Evolutionary conservation across 352 stramenopile genomes (phyloP).

Genomic region (Phytophthora boehmeriae): DNA sequence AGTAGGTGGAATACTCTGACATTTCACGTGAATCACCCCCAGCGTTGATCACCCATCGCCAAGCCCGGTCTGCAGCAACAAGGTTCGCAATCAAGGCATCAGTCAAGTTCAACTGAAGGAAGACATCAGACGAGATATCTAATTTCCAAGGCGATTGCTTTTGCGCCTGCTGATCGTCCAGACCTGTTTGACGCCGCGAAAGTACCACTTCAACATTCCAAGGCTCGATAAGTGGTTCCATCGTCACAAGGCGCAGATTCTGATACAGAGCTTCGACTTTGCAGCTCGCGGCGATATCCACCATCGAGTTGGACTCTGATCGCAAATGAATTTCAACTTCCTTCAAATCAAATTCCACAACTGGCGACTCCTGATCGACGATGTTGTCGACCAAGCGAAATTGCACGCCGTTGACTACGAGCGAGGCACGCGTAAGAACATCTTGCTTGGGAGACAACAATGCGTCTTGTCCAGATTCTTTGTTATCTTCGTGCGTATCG

Average conservation of each 20-base stretch:
- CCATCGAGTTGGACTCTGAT: slow-evolving; percentile 37
- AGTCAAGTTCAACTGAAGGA: slow-evolving; percentile 81
- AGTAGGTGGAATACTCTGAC: slow-evolving; percentile 86
- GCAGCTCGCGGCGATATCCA: slow-evolving; percentile 46
- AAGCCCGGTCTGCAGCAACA: slow-evolving; percentile 76
- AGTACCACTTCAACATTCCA: slow-evolving; percentile 62
- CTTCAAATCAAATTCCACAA: slow-evolving; percentile 67
- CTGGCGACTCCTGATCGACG: slow-evolving; percentile 77
- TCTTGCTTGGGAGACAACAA: slow-evolving; percentile 16
- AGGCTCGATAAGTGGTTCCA: slow-evolving; percentile 84
- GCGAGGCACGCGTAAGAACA: slow-evolving; percentile 34
- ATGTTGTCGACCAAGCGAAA: slow-evolving; percentile 87
- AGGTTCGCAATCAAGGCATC: slow-evolving; percentile 83
- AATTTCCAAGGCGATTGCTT: slow-evolving; percentile 52
- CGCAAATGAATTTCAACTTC: slow-evolving; percentile 40
- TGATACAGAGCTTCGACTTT: slow-evolving; percentile 82
- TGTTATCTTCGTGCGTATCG: slow-evolving; percentile 7
- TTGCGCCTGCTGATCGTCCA: slow-evolving; percentile 26
- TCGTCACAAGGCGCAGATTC: slow-evolving; percentile 80
- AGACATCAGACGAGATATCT: slow-evolving; percentile 62
- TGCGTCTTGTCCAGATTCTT: slow-evolving; percentile 12
- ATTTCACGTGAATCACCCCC: slow-evolving; percentile 71
- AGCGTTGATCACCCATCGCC: slow-evolving; percentile 79
- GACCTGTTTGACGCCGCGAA: slow-evolving; percentile 31
- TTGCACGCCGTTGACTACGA: slow-evolving; percentile 48